Percentiles rank a stretch among this genome's conserved stretches.
phyloP scores from a whole-genome alignment of 768 basidiomycete species.

The Kwoniella botswanensis region DNA sequence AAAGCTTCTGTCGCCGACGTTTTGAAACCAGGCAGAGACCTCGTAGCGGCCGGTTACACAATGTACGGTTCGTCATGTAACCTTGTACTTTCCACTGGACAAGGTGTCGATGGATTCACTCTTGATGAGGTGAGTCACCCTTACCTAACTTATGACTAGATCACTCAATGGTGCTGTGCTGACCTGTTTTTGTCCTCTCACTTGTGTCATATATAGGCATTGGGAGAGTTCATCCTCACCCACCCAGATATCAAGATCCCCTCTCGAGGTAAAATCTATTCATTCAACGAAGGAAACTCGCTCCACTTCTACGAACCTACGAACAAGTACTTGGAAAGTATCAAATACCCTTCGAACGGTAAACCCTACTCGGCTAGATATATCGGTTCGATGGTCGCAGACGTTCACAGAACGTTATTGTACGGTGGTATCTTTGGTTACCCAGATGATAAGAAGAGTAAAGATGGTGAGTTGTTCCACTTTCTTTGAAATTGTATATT shows the following conservation, averaged over 20 bases:
- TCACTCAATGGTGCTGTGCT: not conserved
- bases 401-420: slow-evolving; percentile 85
- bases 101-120: slow-evolving; percentile 97
- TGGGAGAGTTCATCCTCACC: slow-evolving; percentile 98
- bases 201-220: slow-evolving; percentile 59
- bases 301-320: slow-evolving; percentile 94
- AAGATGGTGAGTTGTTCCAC: slow-evolving; percentile 61
- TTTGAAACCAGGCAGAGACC: slow-evolving; percentile 87
- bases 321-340: slow-evolving; percentile 80
- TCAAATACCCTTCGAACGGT: slow-evolving; percentile 57
- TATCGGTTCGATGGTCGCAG: slow-evolving; percentile 99
- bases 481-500: not conserved
- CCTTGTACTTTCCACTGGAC: slow-evolving; percentile 90
- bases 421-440: slow-evolving; percentile 99
- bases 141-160: too few species aligned
- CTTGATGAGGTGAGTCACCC: slow-evolving; percentile 69
- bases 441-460: slow-evolving; percentile 96
- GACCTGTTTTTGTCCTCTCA: not conserved
- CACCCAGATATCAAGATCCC: slow-evolving; percentile 97
- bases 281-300: slow-evolving; percentile 98
- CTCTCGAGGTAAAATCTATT: slow-evolving; percentile 95
- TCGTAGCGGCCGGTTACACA: slow-evolving; percentile 98
- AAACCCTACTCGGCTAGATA: slow-evolving; percentile 66
- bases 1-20: slow-evolving; percentile 83
- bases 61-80: slow-evolving; percentile 99